phyloP scores from a whole-genome alignment of 768 basidiomycete species.

The Termitomyces bulborhizus region DNA sequence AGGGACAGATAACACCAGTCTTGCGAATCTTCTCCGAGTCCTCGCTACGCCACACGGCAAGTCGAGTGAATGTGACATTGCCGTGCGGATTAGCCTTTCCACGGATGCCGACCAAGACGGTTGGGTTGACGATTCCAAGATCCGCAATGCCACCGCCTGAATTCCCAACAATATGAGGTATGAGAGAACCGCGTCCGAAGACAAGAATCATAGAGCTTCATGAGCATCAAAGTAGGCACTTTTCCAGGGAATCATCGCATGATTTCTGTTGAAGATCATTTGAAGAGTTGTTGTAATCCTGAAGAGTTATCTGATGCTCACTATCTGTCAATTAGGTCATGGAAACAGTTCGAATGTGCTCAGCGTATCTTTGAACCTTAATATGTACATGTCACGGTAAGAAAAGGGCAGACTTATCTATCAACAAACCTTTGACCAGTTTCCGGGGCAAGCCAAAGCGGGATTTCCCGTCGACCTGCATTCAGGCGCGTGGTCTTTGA shows the following conservation, averaged over 20 bases:
- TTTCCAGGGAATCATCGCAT: background rate
- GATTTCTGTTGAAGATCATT: background rate
- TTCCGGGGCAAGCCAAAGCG: too few species aligned
- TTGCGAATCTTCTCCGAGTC: background rate
- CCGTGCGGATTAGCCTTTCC: background rate
- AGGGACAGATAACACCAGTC: background rate
- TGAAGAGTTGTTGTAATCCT: background rate
- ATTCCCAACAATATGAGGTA: background rate
- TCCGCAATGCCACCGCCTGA: background rate
- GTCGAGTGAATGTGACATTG: background rate
- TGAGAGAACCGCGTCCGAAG: background rate
- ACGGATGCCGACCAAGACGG: conserved; percentile 4
- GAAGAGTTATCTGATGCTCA: background rate
- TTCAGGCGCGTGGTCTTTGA: too few species aligned
- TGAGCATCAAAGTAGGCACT: background rate
- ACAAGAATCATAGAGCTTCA: background rate
- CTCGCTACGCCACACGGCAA: conserved; percentile 13
- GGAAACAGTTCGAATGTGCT: too few species aligned
- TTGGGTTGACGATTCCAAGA: background rate
- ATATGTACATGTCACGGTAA: too few species aligned
- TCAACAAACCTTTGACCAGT: too few species aligned
- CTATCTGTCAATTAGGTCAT: background rate
- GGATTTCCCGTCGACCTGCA: too few species aligned
- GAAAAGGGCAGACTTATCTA: too few species aligned
- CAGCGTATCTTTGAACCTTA: too few species aligned